These are phyloP conservation scores for Coleophoma crateriformis DNA, from an alignment of 2,329 filamentous ascomycete species.

Conservation along the genomic window DNA sequence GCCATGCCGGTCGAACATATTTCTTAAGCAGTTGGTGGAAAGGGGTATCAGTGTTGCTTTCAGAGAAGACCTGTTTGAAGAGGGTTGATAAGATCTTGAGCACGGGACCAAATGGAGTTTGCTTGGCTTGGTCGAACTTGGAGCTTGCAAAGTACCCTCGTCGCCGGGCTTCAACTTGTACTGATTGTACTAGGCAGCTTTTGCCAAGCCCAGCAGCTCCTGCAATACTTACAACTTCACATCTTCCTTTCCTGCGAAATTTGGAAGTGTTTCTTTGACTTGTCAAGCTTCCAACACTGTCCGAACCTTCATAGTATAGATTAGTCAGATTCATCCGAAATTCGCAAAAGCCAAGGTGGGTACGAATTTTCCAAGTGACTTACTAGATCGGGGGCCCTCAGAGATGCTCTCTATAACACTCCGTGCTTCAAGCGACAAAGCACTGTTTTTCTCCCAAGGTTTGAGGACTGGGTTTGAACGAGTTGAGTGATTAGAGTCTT, in stretches of 20 bases:
- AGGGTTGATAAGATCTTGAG: slow-evolving; percentile 60
- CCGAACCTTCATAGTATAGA: slow-evolving; percentile 10
- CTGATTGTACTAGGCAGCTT: slow-evolving; percentile 57
- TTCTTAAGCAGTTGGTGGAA: slow-evolving; percentile 58
- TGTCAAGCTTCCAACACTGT: slow-evolving; percentile 22
- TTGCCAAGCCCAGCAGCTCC: slow-evolving; percentile 61
- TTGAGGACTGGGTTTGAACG: slow-evolving; percentile 3
- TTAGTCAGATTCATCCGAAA: neutral
- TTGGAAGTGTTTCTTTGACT: slow-evolving; percentile 32
- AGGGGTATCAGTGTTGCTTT: slow-evolving; percentile 57
- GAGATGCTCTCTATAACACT: neutral
- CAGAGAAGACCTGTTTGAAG: slow-evolving; percentile 63
- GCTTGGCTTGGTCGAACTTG: slow-evolving; percentile 58
- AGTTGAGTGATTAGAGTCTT: slow-evolving; percentile 5
- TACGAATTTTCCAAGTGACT: neutral
- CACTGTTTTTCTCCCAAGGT: slow-evolving; percentile 22
- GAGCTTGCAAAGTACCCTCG: slow-evolving; percentile 61
- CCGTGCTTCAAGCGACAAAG: slow-evolving; percentile 12
- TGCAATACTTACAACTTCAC: slow-evolving; percentile 57
- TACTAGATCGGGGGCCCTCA: neutral
- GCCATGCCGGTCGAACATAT: slow-evolving; percentile 59
- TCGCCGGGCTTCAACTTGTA: slow-evolving; percentile 53
- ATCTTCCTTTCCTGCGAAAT: slow-evolving; percentile 55
- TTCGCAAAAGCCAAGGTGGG: neutral
- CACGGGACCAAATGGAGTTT: slow-evolving; percentile 56